phyloP scores from a whole-genome alignment of 75 land plant species.

The Chamaecyparis obtusa region DNA sequence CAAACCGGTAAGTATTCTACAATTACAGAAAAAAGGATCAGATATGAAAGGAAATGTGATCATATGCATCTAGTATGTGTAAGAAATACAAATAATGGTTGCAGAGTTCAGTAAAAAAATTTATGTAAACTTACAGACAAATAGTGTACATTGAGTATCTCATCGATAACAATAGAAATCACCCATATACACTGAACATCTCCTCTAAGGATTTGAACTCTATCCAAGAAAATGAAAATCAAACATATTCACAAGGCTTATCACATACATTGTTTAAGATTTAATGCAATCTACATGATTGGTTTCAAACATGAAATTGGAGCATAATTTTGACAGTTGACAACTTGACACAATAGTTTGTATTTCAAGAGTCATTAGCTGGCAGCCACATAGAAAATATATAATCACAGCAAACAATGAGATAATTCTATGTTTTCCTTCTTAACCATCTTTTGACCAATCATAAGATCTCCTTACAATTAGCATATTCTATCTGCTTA shows the following conservation, averaged over 20 bases:
- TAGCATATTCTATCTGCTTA: neutral
- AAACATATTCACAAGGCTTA: neutral
- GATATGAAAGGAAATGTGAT: neutral
- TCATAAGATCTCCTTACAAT: too few relatives aligned
- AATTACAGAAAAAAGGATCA: neutral
- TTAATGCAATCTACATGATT: neutral
- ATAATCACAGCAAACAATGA: neutral
- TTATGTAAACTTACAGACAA: neutral
- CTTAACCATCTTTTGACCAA: neutral
- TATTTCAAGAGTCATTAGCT: neutral
- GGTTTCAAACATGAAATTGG: neutral
- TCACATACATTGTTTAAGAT: neutral
- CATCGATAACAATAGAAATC: neutral
- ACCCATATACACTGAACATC: neutral
- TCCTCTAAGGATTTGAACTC: neutral
- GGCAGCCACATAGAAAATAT: neutral
- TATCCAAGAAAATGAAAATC: neutral
- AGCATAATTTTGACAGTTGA: neutral
- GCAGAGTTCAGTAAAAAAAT: neutral
- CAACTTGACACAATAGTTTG: neutral
- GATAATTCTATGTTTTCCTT: neutral
- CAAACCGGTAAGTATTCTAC: neutral
- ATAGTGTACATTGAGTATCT: neutral
- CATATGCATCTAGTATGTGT: neutral
- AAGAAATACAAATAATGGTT: neutral